These are phyloP conservation scores for Bipolaris sorokiniana DNA, from an alignment of 2,329 filamentous ascomycete genomes.

Conservation along the genomic window DNA sequence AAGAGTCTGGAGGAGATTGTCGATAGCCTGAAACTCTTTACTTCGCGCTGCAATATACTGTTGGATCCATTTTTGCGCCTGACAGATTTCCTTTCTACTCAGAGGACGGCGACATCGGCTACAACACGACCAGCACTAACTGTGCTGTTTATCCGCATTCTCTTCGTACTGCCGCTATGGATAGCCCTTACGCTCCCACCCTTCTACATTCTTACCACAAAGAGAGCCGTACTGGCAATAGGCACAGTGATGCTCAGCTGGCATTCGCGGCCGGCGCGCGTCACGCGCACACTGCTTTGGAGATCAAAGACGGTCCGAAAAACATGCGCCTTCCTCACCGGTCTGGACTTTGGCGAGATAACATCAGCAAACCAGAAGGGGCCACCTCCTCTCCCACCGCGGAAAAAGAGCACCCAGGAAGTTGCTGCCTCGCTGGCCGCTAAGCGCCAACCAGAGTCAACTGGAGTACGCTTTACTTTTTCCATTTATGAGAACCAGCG, in stretches of 20 bases:
- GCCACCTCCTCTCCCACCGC: constrained; percentile 48
- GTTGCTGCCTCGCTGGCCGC: constrained; percentile 54
- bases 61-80: constrained; percentile 86
- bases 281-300: constrained; percentile 89
- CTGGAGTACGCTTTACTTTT: constrained; percentile 94
- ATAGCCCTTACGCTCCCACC: constrained; percentile 81
- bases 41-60: constrained; percentile 87
- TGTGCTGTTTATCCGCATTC: constrained; percentile 84
- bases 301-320: constrained; percentile 77
- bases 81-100: constrained; percentile 91
- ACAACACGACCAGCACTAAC: constrained; percentile 90
- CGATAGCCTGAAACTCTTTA: constrained; percentile 88
- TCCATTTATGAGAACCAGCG: constrained; percentile 96
- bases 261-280: constrained; percentile 86
- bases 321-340: constrained; percentile 75
- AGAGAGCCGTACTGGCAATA: constrained; percentile 80
- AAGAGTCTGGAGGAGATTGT: constrained; percentile 98
- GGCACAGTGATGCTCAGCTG: constrained; percentile 88
- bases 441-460: constrained; percentile 57
- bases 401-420: constrained; percentile 55
- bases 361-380: constrained; percentile 37
- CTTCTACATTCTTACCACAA: constrained; percentile 82
- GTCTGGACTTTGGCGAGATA: constrained; percentile 70
- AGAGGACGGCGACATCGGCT: constrained; percentile 86
- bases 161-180: constrained; percentile 90